These are phyloP conservation scores for Neofusicoccum kwambonambiense DNA, from an alignment of 2,329 filamentous ascomycete genomes.

Conservation along the genomic window DNA sequence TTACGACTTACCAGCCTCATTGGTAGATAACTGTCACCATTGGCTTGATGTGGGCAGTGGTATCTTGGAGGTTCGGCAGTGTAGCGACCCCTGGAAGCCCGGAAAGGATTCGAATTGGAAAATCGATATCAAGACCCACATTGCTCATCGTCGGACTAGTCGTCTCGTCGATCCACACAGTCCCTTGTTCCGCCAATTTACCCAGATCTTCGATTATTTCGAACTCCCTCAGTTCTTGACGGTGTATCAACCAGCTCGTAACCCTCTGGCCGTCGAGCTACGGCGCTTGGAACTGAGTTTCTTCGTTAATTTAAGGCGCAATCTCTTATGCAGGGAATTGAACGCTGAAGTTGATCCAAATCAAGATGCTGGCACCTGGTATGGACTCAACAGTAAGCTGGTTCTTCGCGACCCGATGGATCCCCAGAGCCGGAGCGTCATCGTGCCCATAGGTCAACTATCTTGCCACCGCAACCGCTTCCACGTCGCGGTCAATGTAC, in stretches of 20 bases:
- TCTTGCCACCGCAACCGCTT: conserved; percentile 30
- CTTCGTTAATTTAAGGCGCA: conserved; percentile 42
- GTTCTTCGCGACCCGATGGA: conserved; percentile 52
- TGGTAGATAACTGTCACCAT: conserved; percentile 57
- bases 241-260: conserved; percentile 44
- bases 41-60: conserved; percentile 55
- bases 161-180: conserved; percentile 53
- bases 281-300: conserved; percentile 56
- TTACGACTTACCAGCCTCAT: conserved; percentile 52
- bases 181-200: conserved; percentile 39
- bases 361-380: conserved; percentile 59
- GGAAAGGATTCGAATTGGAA: conserved; percentile 40
- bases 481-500: conserved; percentile 47
- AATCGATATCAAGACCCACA: conserved; percentile 32
- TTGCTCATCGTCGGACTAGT: conserved; percentile 28
- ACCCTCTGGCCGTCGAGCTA: conserved; percentile 45
- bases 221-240: conserved; percentile 46
- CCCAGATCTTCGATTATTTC: conserved; percentile 51
- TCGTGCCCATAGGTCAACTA: conserved; percentile 52
- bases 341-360: conserved; percentile 47
- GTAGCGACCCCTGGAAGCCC: conserved; percentile 41
- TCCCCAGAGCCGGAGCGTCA: conserved; percentile 47
- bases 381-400: conserved; percentile 60
- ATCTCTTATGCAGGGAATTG: conserved; percentile 53
- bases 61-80: conserved; percentile 53